phyloP scores from a whole-genome alignment of 2,329 filamentous ascomycete genomes.

The Fusarium keratoplasticum region DNA sequence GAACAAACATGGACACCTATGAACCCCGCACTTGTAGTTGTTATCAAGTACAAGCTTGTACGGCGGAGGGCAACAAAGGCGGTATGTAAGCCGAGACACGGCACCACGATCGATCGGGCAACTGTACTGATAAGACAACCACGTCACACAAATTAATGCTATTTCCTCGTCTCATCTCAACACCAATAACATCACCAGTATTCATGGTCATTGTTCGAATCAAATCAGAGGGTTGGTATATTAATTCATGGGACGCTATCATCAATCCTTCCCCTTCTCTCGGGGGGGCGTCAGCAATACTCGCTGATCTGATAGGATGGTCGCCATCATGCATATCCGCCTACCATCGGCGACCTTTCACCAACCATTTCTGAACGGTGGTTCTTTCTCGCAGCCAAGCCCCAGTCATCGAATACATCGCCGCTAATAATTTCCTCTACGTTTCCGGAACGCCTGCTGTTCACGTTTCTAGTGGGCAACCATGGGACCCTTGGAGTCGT shows the following conservation, averaged over 20 bases:
- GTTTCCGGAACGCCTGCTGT: slow-evolving; percentile 17
- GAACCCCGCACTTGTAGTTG: not conserved
- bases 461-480: slow-evolving; percentile 53
- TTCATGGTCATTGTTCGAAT: not conserved
- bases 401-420: not conserved
- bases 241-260: slow-evolving; percentile 33
- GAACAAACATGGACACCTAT: not conserved
- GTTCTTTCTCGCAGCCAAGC: slow-evolving; percentile 12
- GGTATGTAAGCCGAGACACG: not conserved
- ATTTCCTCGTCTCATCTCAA: not conserved
- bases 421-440: not conserved
- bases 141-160: not conserved
- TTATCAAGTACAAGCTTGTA: not conserved
- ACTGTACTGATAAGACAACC: not conserved
- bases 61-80: not conserved
- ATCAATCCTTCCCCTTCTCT: slow-evolving; percentile 36
- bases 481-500: slow-evolving; percentile 62
- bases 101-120: not conserved
- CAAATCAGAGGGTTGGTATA: slow-evolving; percentile 23
- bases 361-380: slow-evolving; percentile 26
- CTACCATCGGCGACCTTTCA: slow-evolving; percentile 9
- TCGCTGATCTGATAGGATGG: slow-evolving; percentile 8
- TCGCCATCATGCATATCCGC: slow-evolving; percentile 8
- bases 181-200: not conserved
- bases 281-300: slow-evolving; percentile 30